A percentile compares a stretch with the other conserved stretches of the same genome.
Conservation (phyloP, 2,329 filamentous ascomycete genomes). For the Aspergillus floridensis region DNA sequence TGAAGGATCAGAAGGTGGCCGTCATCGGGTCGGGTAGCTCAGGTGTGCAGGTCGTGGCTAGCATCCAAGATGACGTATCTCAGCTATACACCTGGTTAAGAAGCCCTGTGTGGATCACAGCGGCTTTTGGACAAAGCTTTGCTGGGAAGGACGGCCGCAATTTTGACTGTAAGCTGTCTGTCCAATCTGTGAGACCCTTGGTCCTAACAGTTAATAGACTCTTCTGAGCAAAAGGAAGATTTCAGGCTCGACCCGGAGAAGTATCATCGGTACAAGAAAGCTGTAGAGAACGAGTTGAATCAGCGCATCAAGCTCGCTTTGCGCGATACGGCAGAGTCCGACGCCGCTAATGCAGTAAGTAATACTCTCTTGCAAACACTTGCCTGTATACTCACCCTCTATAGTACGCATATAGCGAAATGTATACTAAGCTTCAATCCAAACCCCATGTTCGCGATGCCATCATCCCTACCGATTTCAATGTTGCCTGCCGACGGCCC, state of each 20-base stretch:
- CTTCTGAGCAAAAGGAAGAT: constrained; percentile 4
- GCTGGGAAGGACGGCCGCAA: constrained; percentile 3
- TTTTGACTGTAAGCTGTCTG: constrained; percentile 1
- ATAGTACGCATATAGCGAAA: constrained; percentile 5
- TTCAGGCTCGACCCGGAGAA: constrained; percentile 2
- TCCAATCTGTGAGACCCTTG: neutral
- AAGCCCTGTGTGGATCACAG: constrained; percentile 5
- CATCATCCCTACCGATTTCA: constrained; percentile 39
- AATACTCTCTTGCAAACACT: neutral
- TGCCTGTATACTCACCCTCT: neutral
- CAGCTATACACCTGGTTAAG: constrained; percentile 32
- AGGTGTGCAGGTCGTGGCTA: constrained; percentile 41
- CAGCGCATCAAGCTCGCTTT: constrained; percentile 5
- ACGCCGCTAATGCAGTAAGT: constrained; percentile 10
- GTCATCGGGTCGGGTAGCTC: constrained; percentile 39
- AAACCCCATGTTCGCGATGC: constrained; percentile 32
- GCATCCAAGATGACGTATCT: constrained; percentile 20
- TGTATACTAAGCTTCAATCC: constrained; percentile 15
- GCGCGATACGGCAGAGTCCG: constrained; percentile 8
- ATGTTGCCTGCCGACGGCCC: constrained; percentile 43
- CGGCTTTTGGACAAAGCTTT: constrained; percentile 5
- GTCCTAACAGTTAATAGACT: neutral
- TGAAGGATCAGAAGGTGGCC: constrained; percentile 34
- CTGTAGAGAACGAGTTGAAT: constrained; percentile 9
- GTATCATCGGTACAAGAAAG: constrained; percentile 12